phyloP scores from a whole-genome alignment of 2,329 filamentous ascomycete species.

The Colletotrichum sp. region DNA sequence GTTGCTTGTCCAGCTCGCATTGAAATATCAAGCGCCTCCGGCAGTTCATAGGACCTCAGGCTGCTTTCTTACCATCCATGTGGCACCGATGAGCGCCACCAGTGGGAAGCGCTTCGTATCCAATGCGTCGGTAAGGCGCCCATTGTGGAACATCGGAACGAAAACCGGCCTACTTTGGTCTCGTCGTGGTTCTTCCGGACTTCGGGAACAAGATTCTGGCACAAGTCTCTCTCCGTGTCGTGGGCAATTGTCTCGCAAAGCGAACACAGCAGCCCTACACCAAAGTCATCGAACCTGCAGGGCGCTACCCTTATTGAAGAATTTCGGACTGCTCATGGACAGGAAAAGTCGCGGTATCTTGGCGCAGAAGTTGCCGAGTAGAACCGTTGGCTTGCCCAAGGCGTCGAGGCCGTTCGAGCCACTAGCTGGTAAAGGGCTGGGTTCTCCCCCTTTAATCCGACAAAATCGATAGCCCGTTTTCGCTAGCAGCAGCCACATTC shows the following conservation, averaged over 20 bases:
- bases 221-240: neutral
- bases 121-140: neutral
- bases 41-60: neutral
- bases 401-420: neutral
- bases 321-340: neutral
- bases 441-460: neutral
- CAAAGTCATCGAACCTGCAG: neutral
- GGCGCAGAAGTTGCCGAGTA: neutral
- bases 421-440: neutral
- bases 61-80: neutral
- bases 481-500: slow-evolving; percentile 18
- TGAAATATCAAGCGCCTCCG: neutral
- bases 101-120: neutral
- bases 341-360: neutral
- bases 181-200: neutral
- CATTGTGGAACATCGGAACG: neutral
- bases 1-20: neutral
- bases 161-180: neutral
- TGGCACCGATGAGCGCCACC: neutral
- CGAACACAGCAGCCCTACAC: neutral
- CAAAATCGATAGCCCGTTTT: slow-evolving; percentile 6
- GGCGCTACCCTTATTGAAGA: neutral
- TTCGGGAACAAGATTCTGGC: neutral
- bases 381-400: neutral
- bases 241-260: neutral